These are phyloP conservation scores for Xerocomus nothofagi DNA, from an alignment of 1,284 basidiomycete genomes.

Conservation along the genomic window DNA sequence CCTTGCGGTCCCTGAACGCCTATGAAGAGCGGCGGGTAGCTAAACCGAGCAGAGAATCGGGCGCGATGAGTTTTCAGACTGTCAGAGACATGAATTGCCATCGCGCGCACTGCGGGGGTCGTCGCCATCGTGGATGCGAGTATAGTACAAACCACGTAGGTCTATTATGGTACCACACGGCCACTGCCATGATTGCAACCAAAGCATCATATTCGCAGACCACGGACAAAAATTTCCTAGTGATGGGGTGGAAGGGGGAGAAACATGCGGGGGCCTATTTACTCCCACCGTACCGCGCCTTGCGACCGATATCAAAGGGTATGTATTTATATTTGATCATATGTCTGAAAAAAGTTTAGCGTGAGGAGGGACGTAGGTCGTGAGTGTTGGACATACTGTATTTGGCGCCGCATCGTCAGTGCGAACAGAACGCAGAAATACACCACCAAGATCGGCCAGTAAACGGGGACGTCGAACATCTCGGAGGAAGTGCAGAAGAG, in stretches of 20 bases:
- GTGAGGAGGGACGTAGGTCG: not conserved
- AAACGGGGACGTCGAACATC: constrained; percentile 92
- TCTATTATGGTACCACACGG: constrained; percentile 21
- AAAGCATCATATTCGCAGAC: constrained; percentile 10
- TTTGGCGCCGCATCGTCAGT: constrained; percentile 90
- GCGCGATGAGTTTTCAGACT: constrained; percentile 36
- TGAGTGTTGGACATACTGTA: constrained; percentile 64
- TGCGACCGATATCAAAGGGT: constrained; percentile 89
- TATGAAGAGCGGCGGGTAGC: constrained; percentile 59
- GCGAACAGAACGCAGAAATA: constrained; percentile 90
- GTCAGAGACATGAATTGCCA: constrained; percentile 46
- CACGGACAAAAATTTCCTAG: constrained; percentile 6
- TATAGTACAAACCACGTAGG: constrained; percentile 21
- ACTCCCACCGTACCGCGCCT: constrained; percentile 67
- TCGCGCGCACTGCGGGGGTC: constrained; percentile 37
- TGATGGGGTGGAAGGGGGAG: not conserved
- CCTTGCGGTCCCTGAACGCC: constrained; percentile 88
- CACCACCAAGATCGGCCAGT: constrained; percentile 95
- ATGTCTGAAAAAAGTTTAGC: constrained; percentile 56
- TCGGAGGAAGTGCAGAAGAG: constrained; percentile 79
- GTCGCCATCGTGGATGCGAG: constrained; percentile 23
- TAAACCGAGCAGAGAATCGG: constrained; percentile 15
- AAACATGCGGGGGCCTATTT: constrained; percentile 18
- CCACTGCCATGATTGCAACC: constrained; percentile 19
- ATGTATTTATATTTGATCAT: constrained; percentile 99